Base-by-base conservation (phyloP, 192 early-diverging fungal genomes). In the Rhizoclosmatium globosum region DNA sequence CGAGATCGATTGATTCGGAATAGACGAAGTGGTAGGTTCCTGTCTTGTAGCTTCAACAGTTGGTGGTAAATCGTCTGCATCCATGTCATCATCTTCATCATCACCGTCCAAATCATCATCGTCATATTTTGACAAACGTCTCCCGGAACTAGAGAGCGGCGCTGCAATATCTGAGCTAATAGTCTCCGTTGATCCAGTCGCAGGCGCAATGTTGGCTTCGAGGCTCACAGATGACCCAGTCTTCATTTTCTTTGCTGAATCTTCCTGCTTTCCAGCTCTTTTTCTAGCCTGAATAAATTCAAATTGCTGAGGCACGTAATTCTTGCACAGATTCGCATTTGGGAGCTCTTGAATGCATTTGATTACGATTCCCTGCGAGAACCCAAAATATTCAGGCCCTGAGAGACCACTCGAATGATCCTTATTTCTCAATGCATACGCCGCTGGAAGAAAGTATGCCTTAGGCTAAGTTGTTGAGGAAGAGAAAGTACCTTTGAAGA, bases 301-400 rank as follows among this genome's bases (percentile, higher is more conserved):
- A 74, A 81, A 85, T 82, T 85, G 68, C 61, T 85, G 85, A 38
- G 59, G 56, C 2, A 84, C 84, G 65, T 96, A 98, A 58, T 91
- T 85, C 57, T 90, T 84, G 78, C 95, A 95, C 69, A 85, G 81
- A 2, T 87, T 82, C 2, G 91, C 93, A 38, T 90, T 89, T 0
- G 94, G 95, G 39, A 98, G 82, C 70, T 94, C 95, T 78, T 98
- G 96, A 21, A 98, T 93, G 87, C 95, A 87, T 72, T 92, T 94
- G 6, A 89, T 87, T 64, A 98, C 93, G 11, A 94, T 95, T 2
- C 93, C 93, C 61, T 95, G 91, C 15, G 94, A 91, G 64, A 98
- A 93, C 0, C 96, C 96, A 86, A 94, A 98, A 75, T 94, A 95
- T 71, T 98, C 96, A 3, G 95, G 95, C 7, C 96, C 95, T 7